phyloP scores from a whole-genome alignment of 441 rosid species.

The Lepidium campestre region DNA sequence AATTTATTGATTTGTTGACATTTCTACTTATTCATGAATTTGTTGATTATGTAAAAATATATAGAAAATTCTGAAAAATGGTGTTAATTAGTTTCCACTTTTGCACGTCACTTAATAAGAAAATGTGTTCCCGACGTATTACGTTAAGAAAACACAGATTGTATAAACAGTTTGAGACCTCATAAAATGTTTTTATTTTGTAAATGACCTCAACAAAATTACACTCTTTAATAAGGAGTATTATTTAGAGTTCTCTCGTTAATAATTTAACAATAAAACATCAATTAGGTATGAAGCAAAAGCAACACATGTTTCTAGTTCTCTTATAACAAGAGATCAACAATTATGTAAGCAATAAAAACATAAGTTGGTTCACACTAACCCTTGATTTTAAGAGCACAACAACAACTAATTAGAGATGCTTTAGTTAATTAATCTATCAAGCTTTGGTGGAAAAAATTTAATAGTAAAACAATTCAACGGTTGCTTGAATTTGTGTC shows the following conservation, averaged over 20 bases:
- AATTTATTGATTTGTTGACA: slow-evolving; percentile 5
- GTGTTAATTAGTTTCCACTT: slow-evolving; percentile 10
- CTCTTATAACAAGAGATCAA: background rate
- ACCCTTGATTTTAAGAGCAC: slow-evolving; percentile 23
- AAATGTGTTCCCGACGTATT: slow-evolving; percentile 3
- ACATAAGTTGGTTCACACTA: slow-evolving; percentile 25
- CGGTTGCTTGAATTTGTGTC: slow-evolving; percentile 32
- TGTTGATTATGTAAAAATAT: background rate
- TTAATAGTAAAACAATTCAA: slow-evolving; percentile 17
- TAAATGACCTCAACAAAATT: background rate
- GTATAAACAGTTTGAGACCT: background rate
- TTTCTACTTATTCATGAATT: background rate
- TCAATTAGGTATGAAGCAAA: slow-evolving; percentile 18
- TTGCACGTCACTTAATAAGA: slow-evolving; percentile 32
- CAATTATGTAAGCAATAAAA: background rate
- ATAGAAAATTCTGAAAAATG: background rate
- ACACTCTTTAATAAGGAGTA: background rate
- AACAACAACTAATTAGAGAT: slow-evolving; percentile 17
- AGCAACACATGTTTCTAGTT: slow-evolving; percentile 23
- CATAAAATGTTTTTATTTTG: background rate
- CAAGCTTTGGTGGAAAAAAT: slow-evolving; percentile 15
- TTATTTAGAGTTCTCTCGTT: background rate
- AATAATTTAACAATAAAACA: background rate
- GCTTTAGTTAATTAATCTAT: slow-evolving; percentile 11
- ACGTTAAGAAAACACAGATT: slow-evolving; percentile 2